Evolutionary conservation across 352 stramenopile genomes (phyloP), one percentile per base, ranked within the genome.

Genomic region (Phytopythium oedochilum): DNA sequence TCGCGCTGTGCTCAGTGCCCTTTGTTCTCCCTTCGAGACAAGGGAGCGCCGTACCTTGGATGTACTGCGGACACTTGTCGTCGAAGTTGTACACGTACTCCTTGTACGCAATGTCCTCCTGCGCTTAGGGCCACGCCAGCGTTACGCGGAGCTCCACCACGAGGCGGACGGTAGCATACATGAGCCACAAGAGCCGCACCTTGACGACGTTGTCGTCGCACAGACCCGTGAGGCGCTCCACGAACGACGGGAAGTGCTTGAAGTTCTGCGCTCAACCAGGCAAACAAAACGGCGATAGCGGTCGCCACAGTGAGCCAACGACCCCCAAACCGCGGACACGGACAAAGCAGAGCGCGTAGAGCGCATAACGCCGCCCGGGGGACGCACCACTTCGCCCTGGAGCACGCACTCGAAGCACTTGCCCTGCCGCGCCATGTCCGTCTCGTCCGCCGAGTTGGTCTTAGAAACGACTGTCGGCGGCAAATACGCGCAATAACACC

Each of bases 11-110:
- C n/a, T n/a, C n/a, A n/a, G n/a, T n/a, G n/a, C n/a, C n/a, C n/a
- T n/a, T n/a, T n/a, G n/a, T n/a, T n/a, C n/a, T n/a, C n/a, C n/a
- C n/a, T n/a, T n/a, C n/a, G n/a, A n/a, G n/a, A n/a, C n/a, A 3
- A 40, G 43, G 18, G 20, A 23, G 17, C 20, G 18, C 15, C 4
- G 22, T 32, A 75, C 71, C 80, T 70, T 89, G 77, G 46, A 92
- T 92, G 57, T 92, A 92, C 68, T 92, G 82, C 53, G 83, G 83
- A 52, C 81, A 92, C 62, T 92, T 88, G 62, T 89, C 83, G 55
- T 94, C 83, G 55, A 94, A 92, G 63, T 92, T 92, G 76, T 91
- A 94, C 26, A 94, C 81, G 62, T 94, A 94, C 56, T 94, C 83
- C 61, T 94, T 94, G 76, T 84, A 94, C 56, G 83, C 82, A 26